Base-by-base conservation (phyloP, 495 filamentous ascomycete genomes). In the Hypoxylon trugodes region DNA sequence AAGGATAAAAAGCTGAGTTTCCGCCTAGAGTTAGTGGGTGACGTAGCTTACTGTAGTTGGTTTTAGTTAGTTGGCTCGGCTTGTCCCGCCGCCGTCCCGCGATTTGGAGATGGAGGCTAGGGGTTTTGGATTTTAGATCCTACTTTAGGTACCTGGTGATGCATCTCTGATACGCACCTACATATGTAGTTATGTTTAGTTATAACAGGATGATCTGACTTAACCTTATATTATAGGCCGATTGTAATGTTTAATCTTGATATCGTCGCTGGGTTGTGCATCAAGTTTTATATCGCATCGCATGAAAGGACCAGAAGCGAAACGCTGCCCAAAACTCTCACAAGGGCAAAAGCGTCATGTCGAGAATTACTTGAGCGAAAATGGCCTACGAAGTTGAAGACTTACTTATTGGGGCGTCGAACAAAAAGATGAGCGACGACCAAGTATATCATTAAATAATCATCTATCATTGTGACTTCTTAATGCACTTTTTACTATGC, bases 71-170 rank as follows among this genome's bases (percentile, higher is more conserved):
- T 57, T 60, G 56, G 63, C 19, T 41, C 63, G 63, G 56, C 5
- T 32, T 42, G 50, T 57, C 50, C 63, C 56, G 63, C 10, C 22
- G 12, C 25, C 37, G 50, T 57, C 50, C 63, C 56, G 63, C 10
- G 30, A 10, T 12, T 1, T 32, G 4, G 57, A n/a, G n/a, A n/a
- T 16, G 52, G 51, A 36, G 60, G 43, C 16, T 47, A 53, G 43
- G 42, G 7, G n/a, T n/a, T 26, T 13, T 24, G 33, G 37, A 40
- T 63, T 50, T 35, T 12, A n/a, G 25, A n/a, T 46, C 25, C 32
- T 35, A 40, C 15, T 7, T 6, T 16, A 16, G 19, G 15, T 36
- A 13, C 32, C 32, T 36, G 8, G 9, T 2, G 10, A 36, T 9
- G 32, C 8, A 10, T 13, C 32, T 36, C 2, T 13, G 7, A 36